Evolutionary conservation across 768 basidiomycete genomes (phyloP), one percentile per base, ranked within the genome.

Genomic region (Pisolithus orientalis): DNA sequence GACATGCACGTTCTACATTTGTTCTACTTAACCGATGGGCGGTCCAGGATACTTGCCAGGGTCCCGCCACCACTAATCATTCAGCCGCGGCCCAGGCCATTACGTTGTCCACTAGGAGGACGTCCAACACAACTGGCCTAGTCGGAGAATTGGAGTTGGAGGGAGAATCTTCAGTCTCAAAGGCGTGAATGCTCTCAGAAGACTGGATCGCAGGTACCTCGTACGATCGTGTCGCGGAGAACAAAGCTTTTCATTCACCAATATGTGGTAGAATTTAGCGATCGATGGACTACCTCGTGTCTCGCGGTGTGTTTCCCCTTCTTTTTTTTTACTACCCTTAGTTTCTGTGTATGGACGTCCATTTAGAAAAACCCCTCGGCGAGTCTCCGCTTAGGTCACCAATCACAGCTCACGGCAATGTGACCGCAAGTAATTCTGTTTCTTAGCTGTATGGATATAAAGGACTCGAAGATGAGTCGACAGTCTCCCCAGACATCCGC

Each of bases 221-320:
- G 28, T 27, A 28, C 6, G 5, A 21, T 42, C 40, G 6, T 24
- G 39, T 10, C 39, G n/a, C 11, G 9, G 13, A 34, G 17, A 44
- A 6, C 32, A n/a, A n/a, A 47, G 50, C 45, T 34, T 53, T 47
- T n/a, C 45, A 44, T 29, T 13, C 51, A 49, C 48, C 29, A 29
- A 45, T 55, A 47, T 31, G 53, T 11, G 34, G 34, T 59, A 31
- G 62, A 53, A n/a, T 51, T 40, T 48, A 57, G 50, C 48, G 57
- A 62, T 63, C 59, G 59, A 42, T 39, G 29, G 34, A 31, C 52
- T 40, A 62, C 73, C 73, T 70, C 72, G 68, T 76, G 73, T 64
- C 13, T 34, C 11, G 11, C 55, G 55, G 56, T 62, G 52, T 61
- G 63, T 57, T 62, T 58, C 56, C 31, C 31, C 13, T 59, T 57